phyloP scores from a whole-genome alignment of 148 eudicot species.

The Dianthus caryophyllus region DNA sequence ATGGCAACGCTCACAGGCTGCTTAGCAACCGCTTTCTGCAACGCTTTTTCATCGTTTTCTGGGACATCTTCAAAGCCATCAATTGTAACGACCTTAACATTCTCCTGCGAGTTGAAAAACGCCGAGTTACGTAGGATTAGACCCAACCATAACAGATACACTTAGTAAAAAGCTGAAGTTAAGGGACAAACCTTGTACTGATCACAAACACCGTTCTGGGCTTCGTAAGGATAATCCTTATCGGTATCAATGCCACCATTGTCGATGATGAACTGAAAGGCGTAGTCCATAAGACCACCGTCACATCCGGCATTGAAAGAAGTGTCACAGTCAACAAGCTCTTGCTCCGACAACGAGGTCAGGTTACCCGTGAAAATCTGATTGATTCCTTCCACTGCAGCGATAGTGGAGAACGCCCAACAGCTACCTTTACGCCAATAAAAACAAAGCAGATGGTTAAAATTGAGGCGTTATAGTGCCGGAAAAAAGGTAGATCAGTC shows the following conservation, averaged over 20 bases:
- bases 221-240: conserved; percentile 67
- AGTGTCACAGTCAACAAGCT: conserved; percentile 71
- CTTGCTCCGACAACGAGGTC: conserved; percentile 65
- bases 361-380: conserved; percentile 65
- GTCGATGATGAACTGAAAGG: conserved; percentile 57
- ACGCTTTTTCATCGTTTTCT: conserved; percentile 52
- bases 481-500: not conserved
- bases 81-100: conserved; percentile 66
- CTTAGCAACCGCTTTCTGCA: conserved; percentile 67
- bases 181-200: conserved; percentile 35
- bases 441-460: not conserved
- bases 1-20: conserved; percentile 88
- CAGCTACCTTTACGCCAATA: conserved; percentile 63
- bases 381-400: conserved; percentile 73
- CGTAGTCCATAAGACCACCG: conserved; percentile 83
- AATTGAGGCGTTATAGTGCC: not conserved
- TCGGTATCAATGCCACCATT: conserved; percentile 78
- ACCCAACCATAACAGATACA: not conserved
- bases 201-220: conserved; percentile 52
- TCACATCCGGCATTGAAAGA: conserved; percentile 55
- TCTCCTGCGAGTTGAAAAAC: conserved; percentile 39
- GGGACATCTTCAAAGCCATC: conserved; percentile 81
- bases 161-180: not conserved
- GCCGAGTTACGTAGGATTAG: not conserved
- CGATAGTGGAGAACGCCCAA: conserved; percentile 82